Percentiles rank a stretch among this genome's conserved stretches.
Conservation (phyloP, 805 yeast genomes). For the Saccharomycopsis malanga region DNA sequence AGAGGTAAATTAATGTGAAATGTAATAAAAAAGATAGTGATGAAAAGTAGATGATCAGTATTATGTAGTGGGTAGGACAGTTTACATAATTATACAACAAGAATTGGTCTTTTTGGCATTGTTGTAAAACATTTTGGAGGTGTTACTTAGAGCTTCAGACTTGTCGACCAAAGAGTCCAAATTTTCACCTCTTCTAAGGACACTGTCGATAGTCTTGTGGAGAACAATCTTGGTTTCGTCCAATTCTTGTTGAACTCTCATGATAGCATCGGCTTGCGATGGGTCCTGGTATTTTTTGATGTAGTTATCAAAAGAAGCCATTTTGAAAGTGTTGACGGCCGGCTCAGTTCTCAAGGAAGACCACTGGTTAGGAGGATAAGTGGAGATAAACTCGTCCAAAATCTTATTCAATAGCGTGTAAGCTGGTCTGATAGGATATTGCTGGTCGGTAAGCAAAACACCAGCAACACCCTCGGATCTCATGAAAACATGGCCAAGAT, state of each 20-base stretch:
- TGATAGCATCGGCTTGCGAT: conserved; percentile 89
- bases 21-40: too few relatives aligned
- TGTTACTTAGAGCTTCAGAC: conserved; percentile 82
- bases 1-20: too few relatives aligned
- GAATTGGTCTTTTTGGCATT: conserved; percentile 94
- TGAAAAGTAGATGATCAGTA: too few relatives aligned
- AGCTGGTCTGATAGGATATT: conserved; percentile 95
- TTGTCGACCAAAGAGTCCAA: conserved; percentile 91
- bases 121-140: conserved; percentile 90
- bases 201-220: conserved; percentile 92
- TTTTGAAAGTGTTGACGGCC: conserved; percentile 31
- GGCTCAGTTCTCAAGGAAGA: conserved; percentile 36
- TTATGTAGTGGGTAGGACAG: too few relatives aligned
- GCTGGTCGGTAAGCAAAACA: conserved; percentile 87
- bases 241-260: conserved; percentile 95
- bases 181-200: conserved; percentile 93
- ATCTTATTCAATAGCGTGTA: conserved; percentile 86
- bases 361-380: conserved; percentile 77
- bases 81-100: conserved; percentile 70
- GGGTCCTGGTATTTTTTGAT: conserved; percentile 91
- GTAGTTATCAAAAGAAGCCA: conserved; percentile 59
- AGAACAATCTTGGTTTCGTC: conserved; percentile 96
- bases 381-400: conserved; percentile 80
- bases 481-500: conserved; percentile 87
- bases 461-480: conserved; percentile 89